These are phyloP conservation scores for Teratosphaeria destructans DNA, from an alignment of 2,329 filamentous ascomycete species.

Conservation along the genomic window DNA sequence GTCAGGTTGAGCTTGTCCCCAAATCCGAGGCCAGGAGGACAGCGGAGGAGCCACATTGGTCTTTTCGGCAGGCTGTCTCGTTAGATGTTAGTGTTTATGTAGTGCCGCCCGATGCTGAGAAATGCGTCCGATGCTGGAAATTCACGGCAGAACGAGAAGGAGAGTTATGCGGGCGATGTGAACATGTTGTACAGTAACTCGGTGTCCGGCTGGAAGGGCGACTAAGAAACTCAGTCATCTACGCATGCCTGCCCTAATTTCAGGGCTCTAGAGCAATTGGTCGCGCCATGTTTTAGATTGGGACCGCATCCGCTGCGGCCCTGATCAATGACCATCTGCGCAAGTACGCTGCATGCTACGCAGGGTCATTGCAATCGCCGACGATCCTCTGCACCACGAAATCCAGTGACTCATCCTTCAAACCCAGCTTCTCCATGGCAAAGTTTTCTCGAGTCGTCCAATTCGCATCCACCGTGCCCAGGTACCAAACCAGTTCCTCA, in stretches of 20 bases:
- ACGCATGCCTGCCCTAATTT: background rate
- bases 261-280: too few relatives aligned
- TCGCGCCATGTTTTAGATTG: too few relatives aligned
- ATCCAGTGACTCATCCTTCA: constrained; percentile 32
- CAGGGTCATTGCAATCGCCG: background rate
- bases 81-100: constrained; percentile 22
- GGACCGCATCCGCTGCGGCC: background rate
- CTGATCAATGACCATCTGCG: background rate
- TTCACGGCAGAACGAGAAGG: constrained; percentile 56
- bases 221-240: background rate
- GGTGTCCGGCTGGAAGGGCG: background rate
- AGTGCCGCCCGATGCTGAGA: constrained; percentile 43
- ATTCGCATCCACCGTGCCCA: constrained; percentile 23
- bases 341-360: background rate
- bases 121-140: constrained; percentile 85
- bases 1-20: constrained; percentile 12
- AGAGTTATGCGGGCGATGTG: constrained; percentile 65
- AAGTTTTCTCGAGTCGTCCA: constrained; percentile 26
- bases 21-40: background rate
- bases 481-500: constrained; percentile 22
- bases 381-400: constrained; percentile 24
- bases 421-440: constrained; percentile 32
- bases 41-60: constrained; percentile 21
- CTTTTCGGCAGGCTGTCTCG: constrained; percentile 33
- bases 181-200: constrained; percentile 45